Evolutionary conservation across 768 basidiomycete genomes (phyloP), one percentile per base, ranked within the genome.

Genomic region (Mycena epipterygia): DNA sequence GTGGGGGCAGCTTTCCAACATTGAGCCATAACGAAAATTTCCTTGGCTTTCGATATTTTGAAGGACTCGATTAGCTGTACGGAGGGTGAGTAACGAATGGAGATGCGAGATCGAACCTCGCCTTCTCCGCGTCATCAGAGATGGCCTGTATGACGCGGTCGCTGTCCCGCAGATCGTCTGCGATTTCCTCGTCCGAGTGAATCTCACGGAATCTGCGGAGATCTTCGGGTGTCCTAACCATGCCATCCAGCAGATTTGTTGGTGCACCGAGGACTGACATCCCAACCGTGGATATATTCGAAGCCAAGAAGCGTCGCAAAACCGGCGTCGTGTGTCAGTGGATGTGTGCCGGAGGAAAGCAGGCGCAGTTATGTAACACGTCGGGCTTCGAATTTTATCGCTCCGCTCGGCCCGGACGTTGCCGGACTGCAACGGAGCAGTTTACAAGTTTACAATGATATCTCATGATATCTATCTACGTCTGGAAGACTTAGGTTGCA

Each of bases 11-110:
- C n/a, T 30, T 65, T 59, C 65, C 65, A 59, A 44, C 33, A 37
- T 17, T 59, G 35, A 1, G 56, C 48, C 56, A 67, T 39, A 5
- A 59, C 56, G 30, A 49, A 67, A 4, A 67, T 2, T 17, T 5
- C 25, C 27, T 39, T 37, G 21, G 65, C 44, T 8, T 19, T 23
- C 29, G 35, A 21, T 23, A 16, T 42, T 46, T 67, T 67, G 19
- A 67, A 32, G 48, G 65, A 58, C 23, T 67, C 57, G 27, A 58
- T 23, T 7, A 67, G 41, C 65, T 67, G 33, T 1, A 12, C n/a
- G 30, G 16, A 3, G 11, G n/a, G 27, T 61, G 16, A 60, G 37
- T 29, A 29, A 23, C 32, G 17, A 6, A 4, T 8, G 2, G 29
- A 11, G 44, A 2, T 23, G 19, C 17, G 2, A n/a, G 3, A 37